Base-by-base conservation (phyloP, 1,284 basidiomycete genomes). In the Sporisorium reilianum region DNA sequence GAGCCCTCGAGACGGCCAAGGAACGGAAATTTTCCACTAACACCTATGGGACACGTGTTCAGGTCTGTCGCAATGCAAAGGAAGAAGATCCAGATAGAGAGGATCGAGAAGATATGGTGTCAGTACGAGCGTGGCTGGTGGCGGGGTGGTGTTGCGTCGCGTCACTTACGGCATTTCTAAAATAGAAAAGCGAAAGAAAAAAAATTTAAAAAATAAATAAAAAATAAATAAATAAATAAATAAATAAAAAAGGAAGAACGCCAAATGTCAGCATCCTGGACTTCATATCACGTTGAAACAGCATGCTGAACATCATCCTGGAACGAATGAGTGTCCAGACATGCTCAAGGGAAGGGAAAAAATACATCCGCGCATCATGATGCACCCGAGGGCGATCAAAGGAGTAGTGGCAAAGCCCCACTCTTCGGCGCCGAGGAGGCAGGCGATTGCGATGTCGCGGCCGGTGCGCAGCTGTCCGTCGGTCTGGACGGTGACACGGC, bases 351-450 rank as follows among this genome's bases (percentile, higher is more conserved):
- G 45, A 30, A 48, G 2, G 26, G 5, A 18, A 18, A 8, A 30
- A 8, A 36, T 52, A n/a, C 34, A 41, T 25, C 9, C 20, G 11
- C 25, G 14, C 63, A 80, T 75, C 71, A 82, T 73, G 38, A 83
- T 79, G 68, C 80, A 83, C 10, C 81, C 81, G 46, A 83, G 67
- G 12, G 81, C 78, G 56, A 82, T 82, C 38, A 82, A 71, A 58
- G 80, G 74, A 64, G 80, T 80, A 22, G 80, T 82, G 20, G 80
- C 77, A 48, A 82, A 82, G 46, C 80, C 80, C 48, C 51, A 81
- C 64, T 81, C 81, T 51, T 82, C 81, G 30, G 81, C 81, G 49
- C 81, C 81, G 44, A 82, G 80, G 20, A 82, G 69, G 59, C 76
- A 80, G 36, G 81, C 81, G 50, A 82, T 79, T 8, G 80, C 81